phyloP scores from a whole-genome alignment of 495 filamentous ascomycete genomes.

The Thozetella sp. region DNA sequence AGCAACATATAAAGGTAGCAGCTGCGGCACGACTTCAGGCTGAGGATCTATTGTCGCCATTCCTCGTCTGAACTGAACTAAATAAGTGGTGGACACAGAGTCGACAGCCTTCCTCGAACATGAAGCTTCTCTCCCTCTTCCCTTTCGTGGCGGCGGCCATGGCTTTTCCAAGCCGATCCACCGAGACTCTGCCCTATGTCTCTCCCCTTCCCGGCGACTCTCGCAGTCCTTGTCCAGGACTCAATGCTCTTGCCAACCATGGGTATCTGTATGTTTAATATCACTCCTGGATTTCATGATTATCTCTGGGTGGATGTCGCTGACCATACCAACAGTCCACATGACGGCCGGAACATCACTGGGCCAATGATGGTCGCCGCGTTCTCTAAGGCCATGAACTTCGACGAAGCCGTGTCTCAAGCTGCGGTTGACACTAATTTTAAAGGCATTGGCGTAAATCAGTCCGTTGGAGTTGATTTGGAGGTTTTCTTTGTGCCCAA shows the following conservation, averaged over 20 bases:
- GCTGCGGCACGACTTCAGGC: not conserved
- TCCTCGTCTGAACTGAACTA: not conserved
- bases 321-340: not conserved
- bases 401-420: not conserved
- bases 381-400: not conserved
- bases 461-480: not conserved
- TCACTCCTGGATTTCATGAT: not conserved
- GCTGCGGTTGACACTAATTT: not conserved
- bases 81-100: not conserved
- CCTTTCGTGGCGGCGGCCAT: not conserved
- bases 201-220: not conserved
- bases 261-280: not conserved
- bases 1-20: not conserved
- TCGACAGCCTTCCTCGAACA: not conserved
- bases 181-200: not conserved
- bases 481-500: not conserved
- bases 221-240: not conserved
- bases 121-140: not conserved
- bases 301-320: not conserved
- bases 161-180: not conserved
- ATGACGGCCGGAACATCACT: not conserved
- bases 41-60: not conserved
- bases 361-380: not conserved
- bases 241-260: not conserved
- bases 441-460: not conserved